Evolutionary conservation across 352 stramenopile genomes (phyloP).

Genomic region (Phytophthora agathidicida): DNA sequence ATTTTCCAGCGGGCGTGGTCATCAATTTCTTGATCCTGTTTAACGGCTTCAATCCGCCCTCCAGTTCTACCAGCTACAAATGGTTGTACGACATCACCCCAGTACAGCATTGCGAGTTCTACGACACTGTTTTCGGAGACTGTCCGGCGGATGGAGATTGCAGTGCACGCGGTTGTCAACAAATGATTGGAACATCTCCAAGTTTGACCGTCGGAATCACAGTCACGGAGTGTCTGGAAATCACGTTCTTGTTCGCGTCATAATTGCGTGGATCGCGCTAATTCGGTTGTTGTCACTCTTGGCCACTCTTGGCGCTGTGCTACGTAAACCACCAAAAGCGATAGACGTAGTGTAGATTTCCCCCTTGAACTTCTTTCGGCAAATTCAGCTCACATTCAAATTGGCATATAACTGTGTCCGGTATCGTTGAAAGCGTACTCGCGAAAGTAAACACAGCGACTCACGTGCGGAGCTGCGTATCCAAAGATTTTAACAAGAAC

Average conservation of each 20-base stretch:
- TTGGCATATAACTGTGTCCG: constrained; percentile 15
- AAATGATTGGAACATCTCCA: not conserved
- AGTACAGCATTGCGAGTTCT: not conserved
- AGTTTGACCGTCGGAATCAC: not conserved
- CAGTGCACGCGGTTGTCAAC: not conserved
- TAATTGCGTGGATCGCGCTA: not conserved
- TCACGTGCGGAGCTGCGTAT: constrained; percentile 22
- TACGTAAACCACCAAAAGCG: no score
- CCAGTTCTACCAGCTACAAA: not conserved
- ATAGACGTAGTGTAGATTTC: no score
- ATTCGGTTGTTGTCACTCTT: not conserved
- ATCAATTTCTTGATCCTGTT: not conserved
- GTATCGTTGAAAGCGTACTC: constrained; percentile 26
- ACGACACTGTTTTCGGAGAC: not conserved
- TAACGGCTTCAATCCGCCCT: not conserved
- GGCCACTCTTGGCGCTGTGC: no score
- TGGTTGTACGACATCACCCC: not conserved
- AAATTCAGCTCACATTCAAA: no score
- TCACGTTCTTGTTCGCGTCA: not conserved
- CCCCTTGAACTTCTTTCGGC: no score
- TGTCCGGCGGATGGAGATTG: not conserved
- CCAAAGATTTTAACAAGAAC: constrained; percentile 26
- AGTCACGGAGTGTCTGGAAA: not conserved
- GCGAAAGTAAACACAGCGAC: constrained; percentile 30
- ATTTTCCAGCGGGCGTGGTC: constrained; percentile 30